Percentiles rank a stretch among this genome's conserved stretches.
These are phyloP conservation scores for Monilinia polystroma DNA, from an alignment of 2,329 filamentous ascomycete species.

Conservation along the genomic window DNA sequence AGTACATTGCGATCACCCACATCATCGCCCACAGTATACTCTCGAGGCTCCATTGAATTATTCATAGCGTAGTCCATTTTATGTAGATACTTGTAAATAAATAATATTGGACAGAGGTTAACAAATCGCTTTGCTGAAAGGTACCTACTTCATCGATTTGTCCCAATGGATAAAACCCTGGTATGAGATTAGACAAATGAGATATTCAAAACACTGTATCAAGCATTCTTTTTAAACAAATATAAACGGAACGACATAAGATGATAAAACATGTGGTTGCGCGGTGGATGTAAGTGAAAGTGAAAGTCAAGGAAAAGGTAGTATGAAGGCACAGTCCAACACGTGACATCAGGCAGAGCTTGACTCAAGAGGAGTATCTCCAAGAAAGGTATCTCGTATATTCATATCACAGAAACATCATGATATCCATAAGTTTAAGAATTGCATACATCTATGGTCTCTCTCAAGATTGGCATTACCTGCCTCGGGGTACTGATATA, in stretches of 20 bases:
- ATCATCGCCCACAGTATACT: background rate
- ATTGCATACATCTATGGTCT: no score
- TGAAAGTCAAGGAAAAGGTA: background rate
- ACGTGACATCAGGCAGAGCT: background rate
- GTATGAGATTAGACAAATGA: no score
- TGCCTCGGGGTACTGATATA: no score
- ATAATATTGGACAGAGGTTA: background rate
- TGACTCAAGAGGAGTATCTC: background rate
- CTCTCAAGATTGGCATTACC: background rate
- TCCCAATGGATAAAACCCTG: background rate
- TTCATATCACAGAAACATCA: background rate
- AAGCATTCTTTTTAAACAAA: rapidly evolving
- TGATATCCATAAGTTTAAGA: no score
- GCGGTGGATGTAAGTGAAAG: background rate
- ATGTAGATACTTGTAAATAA: background rate
- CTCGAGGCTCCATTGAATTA: background rate
- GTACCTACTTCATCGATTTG: background rate
- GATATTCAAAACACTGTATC: background rate
- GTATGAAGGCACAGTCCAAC: background rate
- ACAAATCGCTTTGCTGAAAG: background rate
- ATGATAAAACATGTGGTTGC: no score
- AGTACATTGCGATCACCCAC: background rate
- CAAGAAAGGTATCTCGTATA: background rate
- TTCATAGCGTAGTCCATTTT: background rate
- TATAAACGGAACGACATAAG: background rate